phyloP scores from a whole-genome alignment of 176 grass and related monocot species.

The Metroxylon sagu region DNA sequence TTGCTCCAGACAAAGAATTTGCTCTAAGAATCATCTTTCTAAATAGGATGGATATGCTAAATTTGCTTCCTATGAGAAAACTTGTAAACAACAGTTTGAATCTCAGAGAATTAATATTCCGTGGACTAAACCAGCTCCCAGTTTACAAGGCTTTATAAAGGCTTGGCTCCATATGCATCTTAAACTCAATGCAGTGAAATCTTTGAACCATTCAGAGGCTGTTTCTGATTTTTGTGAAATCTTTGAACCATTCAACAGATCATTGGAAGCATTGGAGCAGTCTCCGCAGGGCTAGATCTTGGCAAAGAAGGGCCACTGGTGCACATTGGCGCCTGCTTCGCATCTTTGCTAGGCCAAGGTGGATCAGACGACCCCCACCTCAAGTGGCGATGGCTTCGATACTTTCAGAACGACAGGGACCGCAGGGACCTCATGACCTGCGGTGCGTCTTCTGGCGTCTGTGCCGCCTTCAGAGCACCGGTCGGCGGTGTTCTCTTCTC shows the following conservation, averaged over 20 bases:
- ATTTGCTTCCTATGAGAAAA: too few species aligned
- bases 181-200: not conserved
- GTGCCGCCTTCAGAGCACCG: constrained; percentile 73
- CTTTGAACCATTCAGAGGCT: too few species aligned
- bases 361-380: constrained; percentile 30
- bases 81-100: too few species aligned
- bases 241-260: too few species aligned
- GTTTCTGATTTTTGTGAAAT: too few species aligned
- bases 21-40: too few species aligned
- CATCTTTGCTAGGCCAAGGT: constrained; percentile 63
- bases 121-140: too few species aligned
- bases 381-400: constrained; percentile 60
- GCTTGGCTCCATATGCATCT: not conserved
- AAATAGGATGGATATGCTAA: too few species aligned
- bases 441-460: constrained; percentile 69
- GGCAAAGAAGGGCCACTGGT: constrained; percentile 94
- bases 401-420: constrained; percentile 87
- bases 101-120: too few species aligned
- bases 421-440: constrained; percentile 87
- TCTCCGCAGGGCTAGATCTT: constrained; percentile 72
- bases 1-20: too few species aligned
- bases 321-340: constrained; percentile 84
- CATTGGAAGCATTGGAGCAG: constrained; percentile 80
- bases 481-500: constrained; percentile 84
- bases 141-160: too few species aligned